Evolutionary conservation across 208 protist species (phyloP).

Genomic region (Kentomonas sorsogonicus): DNA sequence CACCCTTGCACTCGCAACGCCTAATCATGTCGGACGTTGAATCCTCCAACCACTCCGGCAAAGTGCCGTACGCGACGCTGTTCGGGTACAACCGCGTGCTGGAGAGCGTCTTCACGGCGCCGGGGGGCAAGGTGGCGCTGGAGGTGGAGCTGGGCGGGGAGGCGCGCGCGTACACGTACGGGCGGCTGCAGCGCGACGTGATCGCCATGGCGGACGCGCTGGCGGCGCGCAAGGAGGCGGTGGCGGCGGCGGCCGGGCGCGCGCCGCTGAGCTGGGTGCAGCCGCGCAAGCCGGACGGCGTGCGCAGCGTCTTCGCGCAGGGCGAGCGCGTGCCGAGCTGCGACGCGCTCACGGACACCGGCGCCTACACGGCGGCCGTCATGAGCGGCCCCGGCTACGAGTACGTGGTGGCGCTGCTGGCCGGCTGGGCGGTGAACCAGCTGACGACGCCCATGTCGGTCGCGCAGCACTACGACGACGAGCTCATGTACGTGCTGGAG

Average conservation of each 20-base stretch:
- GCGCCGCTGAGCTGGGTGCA: slow-evolving; percentile 63
- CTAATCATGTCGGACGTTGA: no score
- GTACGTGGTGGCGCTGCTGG: slow-evolving; percentile 73
- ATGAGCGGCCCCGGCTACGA: slow-evolving; percentile 58
- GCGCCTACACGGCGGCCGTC: slow-evolving; percentile 54
- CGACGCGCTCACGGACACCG: slow-evolving; percentile 58
- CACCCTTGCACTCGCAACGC: no score
- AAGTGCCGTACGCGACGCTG: slow-evolving; percentile 66
- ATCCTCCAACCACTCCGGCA: slow-evolving; percentile 34
- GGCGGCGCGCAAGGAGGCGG: slow-evolving; percentile 39
- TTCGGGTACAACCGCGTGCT: slow-evolving; percentile 73
- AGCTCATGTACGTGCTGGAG: slow-evolving; percentile 80
- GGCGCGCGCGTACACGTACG: slow-evolving; percentile 57
- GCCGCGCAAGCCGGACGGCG: slow-evolving; percentile 29
- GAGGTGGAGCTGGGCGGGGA: slow-evolving; percentile 56
- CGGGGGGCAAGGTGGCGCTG: slow-evolving; percentile 50
- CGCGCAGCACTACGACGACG: slow-evolving; percentile 55
- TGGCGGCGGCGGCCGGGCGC: slow-evolving; percentile 25
- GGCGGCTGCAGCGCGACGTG: slow-evolving; percentile 74
- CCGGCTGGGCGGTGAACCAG: slow-evolving; percentile 69
- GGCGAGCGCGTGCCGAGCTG: slow-evolving; percentile 55
- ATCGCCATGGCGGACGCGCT: slow-evolving; percentile 57
- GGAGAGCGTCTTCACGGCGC: slow-evolving; percentile 57
- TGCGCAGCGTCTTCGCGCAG: slow-evolving; percentile 67
- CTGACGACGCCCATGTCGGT: slow-evolving; percentile 72